Base-by-base conservation (phyloP, 495 filamentous ascomycete species). In the Penicillium taxi region DNA sequence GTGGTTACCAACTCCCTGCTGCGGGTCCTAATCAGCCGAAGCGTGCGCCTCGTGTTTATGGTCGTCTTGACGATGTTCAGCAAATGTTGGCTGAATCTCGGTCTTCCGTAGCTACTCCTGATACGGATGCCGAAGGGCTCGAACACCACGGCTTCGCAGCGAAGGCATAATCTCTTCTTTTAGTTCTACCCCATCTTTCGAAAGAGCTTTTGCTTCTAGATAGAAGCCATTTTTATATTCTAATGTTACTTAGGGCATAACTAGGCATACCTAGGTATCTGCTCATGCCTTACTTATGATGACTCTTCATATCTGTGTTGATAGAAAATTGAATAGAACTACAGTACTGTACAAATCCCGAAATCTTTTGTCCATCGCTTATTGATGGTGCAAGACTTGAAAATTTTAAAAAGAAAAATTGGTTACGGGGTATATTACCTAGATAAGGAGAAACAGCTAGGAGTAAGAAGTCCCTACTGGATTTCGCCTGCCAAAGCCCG, bases 1-100 rank as follows among this genome's bases (percentile, higher is more conserved):
- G 90, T 47, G 90, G 90, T 15, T 93, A 96, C 45, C 84, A 94
- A 48, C 81, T 80, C 42, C 84, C 82, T 52, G 70, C 77, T 32
- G 72, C 77, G 14, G 68, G 78, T n/a, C 58, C 66, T n/a, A 67
- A 72, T 8, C 77, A 82, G 39, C 56, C 64, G 15, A 81, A 72
- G 58, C 82, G 78, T 47, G 88, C 90, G 50, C 67, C 72, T 6
- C 68, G 74, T 5, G 73, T 76, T 0, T 95, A 80, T 63, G 72
- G 64, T 4, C 58, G 61, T 31, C 57, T 82, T 6, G 65, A 78
- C 38, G 67, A 73, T 41, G 58, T 55, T 3, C 56, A 61, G 23
- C 59, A 73, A 48, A 66, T 68, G 30, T 52, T 68, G n/a, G 58
- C 62, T 20, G 75, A 79, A 15, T 66, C 70, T 4, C 54, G 61